Evolutionary conservation across 495 filamentous ascomycete species (phyloP).

Genomic region (Neurospora sp.): DNA sequence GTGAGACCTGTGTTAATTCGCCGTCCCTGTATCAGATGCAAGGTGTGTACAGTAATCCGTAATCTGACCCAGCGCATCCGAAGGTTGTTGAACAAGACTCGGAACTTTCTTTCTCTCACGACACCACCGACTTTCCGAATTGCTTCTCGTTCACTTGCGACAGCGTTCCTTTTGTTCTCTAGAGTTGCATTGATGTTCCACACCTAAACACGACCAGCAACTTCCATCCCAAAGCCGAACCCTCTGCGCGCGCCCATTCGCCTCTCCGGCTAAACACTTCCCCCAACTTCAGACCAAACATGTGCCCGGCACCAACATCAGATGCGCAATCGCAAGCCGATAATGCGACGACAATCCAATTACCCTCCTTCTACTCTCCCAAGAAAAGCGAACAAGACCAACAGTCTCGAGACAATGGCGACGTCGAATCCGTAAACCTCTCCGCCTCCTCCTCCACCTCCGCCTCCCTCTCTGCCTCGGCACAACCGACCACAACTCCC

Average conservation of each 20-base stretch:
- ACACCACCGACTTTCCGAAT: background rate
- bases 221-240: background rate
- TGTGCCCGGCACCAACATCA: background rate
- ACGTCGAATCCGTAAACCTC: slow-evolving; percentile 12
- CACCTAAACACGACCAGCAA: background rate
- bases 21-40: background rate
- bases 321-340: slow-evolving; percentile 18
- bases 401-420: slow-evolving; percentile 8
- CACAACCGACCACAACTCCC: background rate
- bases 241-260: background rate
- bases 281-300: background rate
- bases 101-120: background rate
- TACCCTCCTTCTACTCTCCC: slow-evolving; percentile 41
- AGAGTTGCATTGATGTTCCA: background rate
- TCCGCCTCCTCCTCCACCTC: slow-evolving; percentile 6
- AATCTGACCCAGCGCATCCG: background rate
- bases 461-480: background rate
- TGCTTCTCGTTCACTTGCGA: background rate
- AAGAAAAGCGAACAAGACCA: slow-evolving; percentile 17
- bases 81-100: background rate
- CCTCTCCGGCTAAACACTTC: background rate
- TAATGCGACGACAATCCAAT: slow-evolving; percentile 8
- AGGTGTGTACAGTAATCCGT: background rate
- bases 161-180: background rate
- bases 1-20: background rate